Evolutionary conservation across 192 early-diverging fungal genomes (phyloP), one percentile per base, ranked within the genome.

Genomic region (Glomus cerebriforme): DNA sequence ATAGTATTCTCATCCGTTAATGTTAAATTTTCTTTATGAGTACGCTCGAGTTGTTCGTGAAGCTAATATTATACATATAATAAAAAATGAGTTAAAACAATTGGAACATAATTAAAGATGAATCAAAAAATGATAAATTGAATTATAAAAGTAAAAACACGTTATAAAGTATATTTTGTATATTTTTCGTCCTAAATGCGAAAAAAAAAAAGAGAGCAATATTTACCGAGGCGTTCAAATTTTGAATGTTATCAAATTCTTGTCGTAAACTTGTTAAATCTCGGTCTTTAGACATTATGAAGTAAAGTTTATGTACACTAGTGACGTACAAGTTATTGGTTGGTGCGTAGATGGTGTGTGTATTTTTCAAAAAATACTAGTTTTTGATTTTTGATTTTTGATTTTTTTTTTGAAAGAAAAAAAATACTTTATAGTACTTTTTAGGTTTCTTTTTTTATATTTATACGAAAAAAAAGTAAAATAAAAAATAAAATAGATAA

Each of bases 21-120:
- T 24, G 49, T 13, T 27, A 17, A 3, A 31, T 77, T 66, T 27
- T 77, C 75, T 58, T 64, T 66, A 26, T 77, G 62, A 12, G 37
- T 34, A 17, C 43, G 37, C 13, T 69, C 54, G n/a, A 78, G 77
- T 78, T 78, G 65, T 78, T 78, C 77, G 19, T 66, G 47, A 59
- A 69, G 65, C 77, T 78, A 45, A 31, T 29, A 72, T 72, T 35
- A 12, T n/a, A 49, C n/a, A n/a, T n/a, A n/a, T 5, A 43, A 43
- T 22, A 71, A n/a, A 17, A 37, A 68, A 35, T 67, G 32, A 17
- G 26, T 34, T 37, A 31, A 13, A 43, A 12, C 34, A 5, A 35
- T 3, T 43, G 39, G 12, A 43, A 43, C 12, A 43, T 9, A 9
- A 39, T 39, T 39, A 39, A 39, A 39, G 37, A 35, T 35, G 5